Evolutionary conservation across 176 grass and related monocot species (phyloP).

Genomic region (Bothriochloa decipiens): DNA sequence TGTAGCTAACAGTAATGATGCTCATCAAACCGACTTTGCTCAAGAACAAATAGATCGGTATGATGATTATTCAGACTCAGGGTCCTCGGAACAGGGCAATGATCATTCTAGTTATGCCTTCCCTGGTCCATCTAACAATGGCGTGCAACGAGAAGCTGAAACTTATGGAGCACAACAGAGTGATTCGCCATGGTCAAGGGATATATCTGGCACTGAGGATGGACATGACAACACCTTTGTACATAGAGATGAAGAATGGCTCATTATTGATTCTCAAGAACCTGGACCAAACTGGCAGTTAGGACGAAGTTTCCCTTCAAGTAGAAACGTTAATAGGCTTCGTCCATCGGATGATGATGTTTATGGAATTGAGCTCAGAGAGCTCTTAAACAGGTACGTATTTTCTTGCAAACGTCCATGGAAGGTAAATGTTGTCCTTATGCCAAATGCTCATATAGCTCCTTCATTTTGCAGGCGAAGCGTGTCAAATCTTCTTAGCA

Average conservation of each 20-base stretch:
- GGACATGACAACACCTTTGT: conserved; percentile 36
- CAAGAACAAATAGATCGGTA: conserved; percentile 33
- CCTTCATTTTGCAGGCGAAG: conserved; percentile 59
- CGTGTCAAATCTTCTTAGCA: conserved; percentile 90
- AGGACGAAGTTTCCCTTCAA: conserved; percentile 36
- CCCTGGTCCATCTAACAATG: conserved; percentile 16
- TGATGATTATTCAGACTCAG: conserved; percentile 49
- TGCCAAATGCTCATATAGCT: background rate
- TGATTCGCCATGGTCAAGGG: conserved; percentile 38
- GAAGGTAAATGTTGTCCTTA: background rate
- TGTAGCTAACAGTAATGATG: background rate
- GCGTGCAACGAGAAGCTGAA: conserved; percentile 1
- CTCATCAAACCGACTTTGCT: conserved; percentile 16
- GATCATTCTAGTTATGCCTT: conserved; percentile 22
- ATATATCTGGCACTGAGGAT: conserved; percentile 45
- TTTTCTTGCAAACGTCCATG: conserved; percentile 23
- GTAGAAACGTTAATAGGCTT: conserved; percentile 54
- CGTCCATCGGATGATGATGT: conserved; percentile 67
- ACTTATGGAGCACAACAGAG: conserved; percentile 19
- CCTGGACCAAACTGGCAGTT: conserved; percentile 52
- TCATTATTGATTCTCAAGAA: conserved; percentile 56
- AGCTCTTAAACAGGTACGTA: conserved; percentile 89
- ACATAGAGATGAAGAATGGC: conserved; percentile 66
- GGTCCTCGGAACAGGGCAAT: conserved; percentile 27
- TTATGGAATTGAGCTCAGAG: conserved; percentile 80